These are phyloP conservation scores for Ustilago shanxiensis DNA, from an alignment of 1,284 basidiomycete species.

Conservation along the genomic window DNA sequence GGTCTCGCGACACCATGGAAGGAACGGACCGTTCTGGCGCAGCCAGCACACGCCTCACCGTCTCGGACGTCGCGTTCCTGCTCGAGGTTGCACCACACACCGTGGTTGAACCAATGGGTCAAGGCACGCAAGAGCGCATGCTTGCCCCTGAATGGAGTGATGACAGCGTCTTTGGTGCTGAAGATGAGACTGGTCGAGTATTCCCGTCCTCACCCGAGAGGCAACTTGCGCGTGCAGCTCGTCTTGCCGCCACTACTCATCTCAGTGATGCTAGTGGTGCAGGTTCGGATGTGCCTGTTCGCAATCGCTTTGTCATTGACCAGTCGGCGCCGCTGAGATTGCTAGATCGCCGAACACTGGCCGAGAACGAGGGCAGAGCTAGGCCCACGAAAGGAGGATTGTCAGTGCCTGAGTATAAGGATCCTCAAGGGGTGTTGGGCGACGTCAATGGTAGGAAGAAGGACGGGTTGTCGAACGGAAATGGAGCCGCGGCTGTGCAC, in stretches of 20 bases:
- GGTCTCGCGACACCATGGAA: slow-evolving; percentile 39
- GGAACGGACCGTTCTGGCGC: slow-evolving; percentile 17
- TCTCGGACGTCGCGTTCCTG: slow-evolving; percentile 63
- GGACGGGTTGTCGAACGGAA: slow-evolving; percentile 7
- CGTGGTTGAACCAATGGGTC: slow-evolving; percentile 66
- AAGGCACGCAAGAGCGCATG: slow-evolving; percentile 63
- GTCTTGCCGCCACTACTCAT: slow-evolving; percentile 54
- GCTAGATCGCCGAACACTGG: slow-evolving; percentile 56
- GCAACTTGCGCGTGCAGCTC: slow-evolving; percentile 28
- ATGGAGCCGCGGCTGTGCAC: slow-evolving; percentile 5
- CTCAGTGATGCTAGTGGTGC: slow-evolving; percentile 27
- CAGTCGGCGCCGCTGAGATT: slow-evolving; percentile 59
- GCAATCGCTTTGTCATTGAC: slow-evolving; percentile 62
- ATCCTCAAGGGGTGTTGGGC: slow-evolving; percentile 19
- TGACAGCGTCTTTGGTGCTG: slow-evolving; percentile 13
- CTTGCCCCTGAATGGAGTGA: slow-evolving; percentile 60
- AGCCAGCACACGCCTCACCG: slow-evolving; percentile 46
- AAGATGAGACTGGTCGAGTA: slow-evolving; percentile 15
- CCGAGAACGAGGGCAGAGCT: slow-evolving; percentile 43
- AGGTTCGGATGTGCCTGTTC: slow-evolving; percentile 18
- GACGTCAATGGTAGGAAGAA: slow-evolving; percentile 52
- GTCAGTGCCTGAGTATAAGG: slow-evolving; percentile 33
- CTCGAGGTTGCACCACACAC: slow-evolving; percentile 63
- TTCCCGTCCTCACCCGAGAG: slow-evolving; percentile 26
- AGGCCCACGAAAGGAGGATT: slow-evolving; percentile 50